Base-by-base conservation (phyloP, 2,329 filamentous ascomycete species). In the Dendrostoma leiphaemia region DNA sequence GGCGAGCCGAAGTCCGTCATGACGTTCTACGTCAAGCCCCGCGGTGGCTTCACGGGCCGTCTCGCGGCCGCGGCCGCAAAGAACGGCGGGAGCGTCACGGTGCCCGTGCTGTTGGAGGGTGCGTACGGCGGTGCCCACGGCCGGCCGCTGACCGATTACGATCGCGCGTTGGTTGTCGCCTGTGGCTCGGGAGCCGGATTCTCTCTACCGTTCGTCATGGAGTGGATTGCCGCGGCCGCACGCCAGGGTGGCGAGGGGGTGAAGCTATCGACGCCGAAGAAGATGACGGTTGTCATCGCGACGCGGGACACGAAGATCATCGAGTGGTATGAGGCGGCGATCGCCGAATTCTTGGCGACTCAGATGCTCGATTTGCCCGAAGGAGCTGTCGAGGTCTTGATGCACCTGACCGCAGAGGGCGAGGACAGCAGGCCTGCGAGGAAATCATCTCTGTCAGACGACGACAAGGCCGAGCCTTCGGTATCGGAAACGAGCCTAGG, bases 341-440 rank as follows among this genome's bases (percentile, higher is more conserved):
- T 53, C n/a, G 13, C 56, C 1, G 59, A 63, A 3, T 64, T 63
- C 19, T 24, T 66, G 6, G 59, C 60, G 17, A 57, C 59, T 15
- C 61, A 62, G 31, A 59, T 45, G 6, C 19, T 63, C 9, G 54
- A 59, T 7, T 46, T 54, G 37, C 23, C 58, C 10, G 43, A 56
- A 5, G 59, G 61, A 3, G 48, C 43, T 4, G 50, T 66, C 46
- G 50, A 59, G 0, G 63, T 67, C 24, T 51, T 53, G 13, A 34
- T 67, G 19, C 62, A 65, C 41, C 60, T 61, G 44, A 67, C 65
- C n/a, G 31, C 48, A 15, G 35, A 40, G 9, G 28, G 19, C 2
- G 59, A 57, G 3, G 48, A 40, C 26, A 34, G 31, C 8, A 52
- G 51, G 7, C 48, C 51, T n/a, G 43, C 46, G 31, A 43, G 35